These are phyloP conservation scores for Ophiostoma tasmaniense DNA, from an alignment of 2,329 filamentous ascomycete species.

Conservation along the genomic window DNA sequence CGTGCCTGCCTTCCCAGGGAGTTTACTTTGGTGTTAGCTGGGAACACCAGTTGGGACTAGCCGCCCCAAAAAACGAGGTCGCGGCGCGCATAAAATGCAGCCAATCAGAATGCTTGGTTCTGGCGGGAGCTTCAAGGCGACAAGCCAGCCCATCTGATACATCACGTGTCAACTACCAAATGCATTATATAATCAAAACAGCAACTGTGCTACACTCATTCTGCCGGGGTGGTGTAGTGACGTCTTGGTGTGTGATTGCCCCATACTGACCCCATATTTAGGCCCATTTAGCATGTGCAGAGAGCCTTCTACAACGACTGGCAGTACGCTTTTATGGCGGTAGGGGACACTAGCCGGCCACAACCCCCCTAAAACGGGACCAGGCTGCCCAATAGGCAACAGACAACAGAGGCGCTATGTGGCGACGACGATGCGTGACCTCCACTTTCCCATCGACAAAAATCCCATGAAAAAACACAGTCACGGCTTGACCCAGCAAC, in stretches of 20 bases:
- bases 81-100: not conserved
- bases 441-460: conserved; percentile 11
- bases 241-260: conserved; percentile 1
- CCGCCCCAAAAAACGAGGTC: not conserved
- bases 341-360: not conserved
- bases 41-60: not conserved
- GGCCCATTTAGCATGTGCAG: not conserved
- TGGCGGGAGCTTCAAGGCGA: not conserved
- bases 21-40: conserved; percentile 3
- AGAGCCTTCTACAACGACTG: not conserved
- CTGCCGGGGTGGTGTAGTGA: not conserved
- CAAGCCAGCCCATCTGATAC: not conserved
- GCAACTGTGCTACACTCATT: not conserved
- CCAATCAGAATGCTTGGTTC: not conserved
- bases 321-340: not conserved
- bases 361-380: conserved; percentile 7
- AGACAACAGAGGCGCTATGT: conserved; percentile 9
- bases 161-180: not conserved
- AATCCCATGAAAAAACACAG: not conserved
- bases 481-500: conserved; percentile 1
- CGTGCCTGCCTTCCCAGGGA: conserved; percentile 6
- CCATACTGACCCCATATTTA: not conserved
- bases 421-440: conserved; percentile 7
- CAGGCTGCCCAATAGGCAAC: conserved; percentile 13
- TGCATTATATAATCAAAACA: not conserved